Percentiles rank a stretch among this genome's conserved stretches.
These are phyloP conservation scores for Rhodotorula glutinis DNA, from an alignment of 1,284 basidiomycete species.

Conservation along the genomic window DNA sequence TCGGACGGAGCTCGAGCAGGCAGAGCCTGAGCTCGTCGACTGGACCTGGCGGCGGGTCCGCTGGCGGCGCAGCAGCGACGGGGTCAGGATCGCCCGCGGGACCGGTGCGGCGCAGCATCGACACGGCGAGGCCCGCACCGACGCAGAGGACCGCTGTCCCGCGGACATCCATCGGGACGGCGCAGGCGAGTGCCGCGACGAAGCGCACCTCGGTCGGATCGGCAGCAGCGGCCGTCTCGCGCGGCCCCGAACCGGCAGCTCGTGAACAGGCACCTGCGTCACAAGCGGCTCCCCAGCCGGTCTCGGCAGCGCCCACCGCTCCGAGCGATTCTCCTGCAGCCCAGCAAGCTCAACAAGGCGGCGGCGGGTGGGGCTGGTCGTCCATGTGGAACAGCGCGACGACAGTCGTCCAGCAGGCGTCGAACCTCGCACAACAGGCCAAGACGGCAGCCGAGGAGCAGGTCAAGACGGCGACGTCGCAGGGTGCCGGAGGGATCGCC, in stretches of 20 bases:
- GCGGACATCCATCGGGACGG: background rate
- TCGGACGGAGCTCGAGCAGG: constrained; percentile 20
- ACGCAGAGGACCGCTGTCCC: no score
- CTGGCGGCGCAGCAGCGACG: background rate
- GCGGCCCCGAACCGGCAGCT: no score
- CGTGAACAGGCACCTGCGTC: no score
- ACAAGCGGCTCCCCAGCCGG: background rate
- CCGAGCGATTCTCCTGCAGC: background rate
- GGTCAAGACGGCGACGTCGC: constrained; percentile 35
- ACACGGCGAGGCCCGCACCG: constrained; percentile 19
- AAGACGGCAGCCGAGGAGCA: constrained; percentile 80
- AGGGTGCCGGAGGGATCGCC: constrained; percentile 3
- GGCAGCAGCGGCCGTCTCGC: no score
- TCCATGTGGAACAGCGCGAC: constrained; percentile 82
- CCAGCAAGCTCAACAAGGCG: constrained; percentile 2
- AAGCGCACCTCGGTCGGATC: no score
- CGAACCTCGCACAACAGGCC: constrained; percentile 78
- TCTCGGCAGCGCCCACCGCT: background rate
- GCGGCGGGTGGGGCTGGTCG: constrained; percentile 56
- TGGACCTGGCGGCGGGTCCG: no score
- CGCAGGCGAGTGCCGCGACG: no score
- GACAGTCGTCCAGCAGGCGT: constrained; percentile 80
- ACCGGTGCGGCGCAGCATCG: constrained; percentile 11
- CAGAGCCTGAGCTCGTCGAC: constrained; percentile 7
- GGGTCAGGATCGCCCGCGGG: background rate